Evolutionary conservation across 2,329 filamentous ascomycete species (phyloP), one percentile per base, ranked within the genome.

Genomic region (Bipolaris oryzae): DNA sequence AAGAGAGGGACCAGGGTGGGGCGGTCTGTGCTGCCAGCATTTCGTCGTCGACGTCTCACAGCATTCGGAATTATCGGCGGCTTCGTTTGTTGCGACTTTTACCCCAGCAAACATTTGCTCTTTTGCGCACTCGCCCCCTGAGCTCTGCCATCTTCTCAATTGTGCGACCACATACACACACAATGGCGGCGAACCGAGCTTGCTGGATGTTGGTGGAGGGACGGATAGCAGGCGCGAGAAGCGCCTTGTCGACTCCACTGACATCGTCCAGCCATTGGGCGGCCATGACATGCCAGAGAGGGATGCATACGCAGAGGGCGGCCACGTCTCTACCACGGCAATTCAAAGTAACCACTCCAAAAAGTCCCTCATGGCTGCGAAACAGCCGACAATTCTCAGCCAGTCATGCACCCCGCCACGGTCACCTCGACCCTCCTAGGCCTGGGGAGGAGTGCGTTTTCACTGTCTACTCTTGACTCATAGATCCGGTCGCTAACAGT

Each of bases 371-470:
- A 28, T 44, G 55, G 37, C 35, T 50, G 21, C 48, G 34, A 15
- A 49, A 25, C 33, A 38, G 43, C 42, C 69, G 88, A 70, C 76
- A 74, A 51, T 95, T 97, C 75, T 89, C 89, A 39, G 85, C 84
- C 10, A 88, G 88, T 4, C 72, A 84, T 10, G 71, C 80, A 54
- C 76, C 79, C 51, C 79, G 76, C 47, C 95, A 99, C 76, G 92
- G 90, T 44, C 91, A 98, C 75, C 79, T 97, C 67, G 86, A 88
- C 53, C 85, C 90, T 28, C 94, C 95, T 1, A 94, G 93, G 78
- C 85, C 91, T 0, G 95, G 95, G 45, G 91, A 98, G 83, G 95
- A 97, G 91, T 96, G 81, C 73, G 89, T 78, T 47, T 6, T 23
- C 35, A 35, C 25, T 9, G 10, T 11, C 39, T 11, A 25, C 39